Conservation (phyloP, 192 early-diverging fungal genomes). For the Radiomyces spectabilis region DNA sequence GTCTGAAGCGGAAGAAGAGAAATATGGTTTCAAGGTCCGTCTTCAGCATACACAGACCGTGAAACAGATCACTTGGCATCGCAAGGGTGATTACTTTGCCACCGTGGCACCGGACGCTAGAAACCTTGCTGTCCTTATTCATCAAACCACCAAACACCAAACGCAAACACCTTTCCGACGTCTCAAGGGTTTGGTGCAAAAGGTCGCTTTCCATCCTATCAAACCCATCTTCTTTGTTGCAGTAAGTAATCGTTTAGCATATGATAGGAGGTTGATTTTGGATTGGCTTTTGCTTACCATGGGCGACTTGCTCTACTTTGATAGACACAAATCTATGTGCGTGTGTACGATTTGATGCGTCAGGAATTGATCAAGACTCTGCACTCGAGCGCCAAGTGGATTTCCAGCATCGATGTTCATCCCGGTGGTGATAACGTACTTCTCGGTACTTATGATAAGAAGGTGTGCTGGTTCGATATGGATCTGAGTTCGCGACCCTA, state of each 20-base stretch:
- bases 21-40: constrained; percentile 32
- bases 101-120: constrained; percentile 77
- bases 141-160: constrained; percentile 84
- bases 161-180: constrained; percentile 90
- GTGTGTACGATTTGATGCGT: constrained; percentile 87
- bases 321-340: constrained; percentile 90
- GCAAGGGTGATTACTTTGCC: constrained; percentile 93
- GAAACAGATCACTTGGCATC: constrained; percentile 87
- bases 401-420: constrained; percentile 91
- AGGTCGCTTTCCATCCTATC: constrained; percentile 86
- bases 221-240: constrained; percentile 91
- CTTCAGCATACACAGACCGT: constrained; percentile 53
- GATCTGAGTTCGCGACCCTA: constrained; percentile 91
- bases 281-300: constrained; percentile 3
- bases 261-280: neutral
- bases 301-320: too few relatives aligned
- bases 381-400: constrained; percentile 84
- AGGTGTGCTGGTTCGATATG: constrained; percentile 95
- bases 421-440: constrained; percentile 94
- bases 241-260: constrained; percentile 29
- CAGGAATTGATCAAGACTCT: constrained; percentile 85
- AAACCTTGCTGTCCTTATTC: constrained; percentile 74
- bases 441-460: constrained; percentile 92
- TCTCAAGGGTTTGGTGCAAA: constrained; percentile 82
- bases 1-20: constrained; percentile 38